These are phyloP conservation scores for Pseudoturritis turrita DNA, from an alignment of 345 rosid species.

Conservation along the genomic window DNA sequence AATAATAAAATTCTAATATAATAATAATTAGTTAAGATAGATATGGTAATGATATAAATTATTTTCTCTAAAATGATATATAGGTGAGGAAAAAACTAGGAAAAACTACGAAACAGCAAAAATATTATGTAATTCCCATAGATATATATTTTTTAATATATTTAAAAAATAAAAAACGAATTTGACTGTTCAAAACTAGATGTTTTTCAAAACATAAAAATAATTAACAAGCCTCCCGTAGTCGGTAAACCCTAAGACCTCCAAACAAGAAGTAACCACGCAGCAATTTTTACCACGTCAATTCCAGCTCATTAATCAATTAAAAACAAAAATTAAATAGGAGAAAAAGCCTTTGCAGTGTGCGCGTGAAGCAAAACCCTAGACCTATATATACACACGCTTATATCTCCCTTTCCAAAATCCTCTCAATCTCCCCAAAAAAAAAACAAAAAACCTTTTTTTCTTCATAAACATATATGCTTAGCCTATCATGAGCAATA, in stretches of 20 bases:
- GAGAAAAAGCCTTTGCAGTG: conserved; percentile 8
- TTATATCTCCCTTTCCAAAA: neutral
- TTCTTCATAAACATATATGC: conserved; percentile 11
- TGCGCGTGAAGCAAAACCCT: conserved; percentile 25
- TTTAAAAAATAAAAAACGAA: neutral
- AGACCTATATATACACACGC: neutral
- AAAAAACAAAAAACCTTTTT: conserved; percentile 16
- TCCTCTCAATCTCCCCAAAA: neutral
- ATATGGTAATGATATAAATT: too few relatives aligned
- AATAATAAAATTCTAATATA: too few relatives aligned
- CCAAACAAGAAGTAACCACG: too few relatives aligned
- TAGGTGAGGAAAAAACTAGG: too few relatives aligned
- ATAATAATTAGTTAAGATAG: too few relatives aligned
- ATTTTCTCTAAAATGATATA: too few relatives aligned
- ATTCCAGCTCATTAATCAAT: conserved; percentile 3
- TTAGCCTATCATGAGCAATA: conserved; percentile 70
- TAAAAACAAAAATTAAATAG: neutral
- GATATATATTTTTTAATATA: neutral
- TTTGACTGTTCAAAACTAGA: neutral
- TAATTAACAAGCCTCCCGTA: neutral
- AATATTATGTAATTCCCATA: too few relatives aligned
- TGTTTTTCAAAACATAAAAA: neutral
- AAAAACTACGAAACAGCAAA: too few relatives aligned
- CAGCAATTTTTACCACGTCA: conserved; percentile 21
- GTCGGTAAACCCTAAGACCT: neutral